These are phyloP conservation scores for Podaxis rugospora DNA, from an alignment of 768 basidiomycete species.

Conservation along the genomic window DNA sequence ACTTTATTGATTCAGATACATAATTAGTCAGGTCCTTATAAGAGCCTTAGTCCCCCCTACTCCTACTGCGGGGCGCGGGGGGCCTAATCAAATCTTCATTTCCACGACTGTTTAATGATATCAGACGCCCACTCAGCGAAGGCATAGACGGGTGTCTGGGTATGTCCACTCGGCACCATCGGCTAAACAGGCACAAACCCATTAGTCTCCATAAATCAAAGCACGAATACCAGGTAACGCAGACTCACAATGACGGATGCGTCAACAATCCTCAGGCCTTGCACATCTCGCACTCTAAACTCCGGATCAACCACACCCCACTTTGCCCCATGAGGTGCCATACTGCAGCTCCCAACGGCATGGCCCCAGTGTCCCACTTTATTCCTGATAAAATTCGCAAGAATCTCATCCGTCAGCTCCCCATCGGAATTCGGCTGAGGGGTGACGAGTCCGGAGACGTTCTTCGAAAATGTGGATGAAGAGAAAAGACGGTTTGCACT, in stretches of 20 bases:
- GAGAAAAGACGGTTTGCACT: background rate
- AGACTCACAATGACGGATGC: constrained; percentile 2
- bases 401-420: background rate
- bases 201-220: background rate
- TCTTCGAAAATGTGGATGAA: background rate
- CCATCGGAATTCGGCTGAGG: background rate
- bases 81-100: background rate
- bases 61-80: too few species aligned
- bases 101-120: background rate
- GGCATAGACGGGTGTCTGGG: background rate
- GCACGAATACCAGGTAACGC: background rate
- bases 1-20: too few species aligned
- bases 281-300: background rate
- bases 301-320: constrained; percentile 9
- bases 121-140: constrained; percentile 6
- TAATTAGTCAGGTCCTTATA: constrained; percentile 12
- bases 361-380: background rate
- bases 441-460: background rate
- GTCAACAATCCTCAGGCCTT: constrained; percentile 7
- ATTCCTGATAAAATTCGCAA: background rate
- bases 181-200: background rate
- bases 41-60: too few species aligned
- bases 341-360: background rate
- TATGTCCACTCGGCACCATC: constrained; percentile 6
- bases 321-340: background rate